phyloP scores from a whole-genome alignment of 2,329 filamentous ascomycete species.

The Biscogniauxia marginata region DNA sequence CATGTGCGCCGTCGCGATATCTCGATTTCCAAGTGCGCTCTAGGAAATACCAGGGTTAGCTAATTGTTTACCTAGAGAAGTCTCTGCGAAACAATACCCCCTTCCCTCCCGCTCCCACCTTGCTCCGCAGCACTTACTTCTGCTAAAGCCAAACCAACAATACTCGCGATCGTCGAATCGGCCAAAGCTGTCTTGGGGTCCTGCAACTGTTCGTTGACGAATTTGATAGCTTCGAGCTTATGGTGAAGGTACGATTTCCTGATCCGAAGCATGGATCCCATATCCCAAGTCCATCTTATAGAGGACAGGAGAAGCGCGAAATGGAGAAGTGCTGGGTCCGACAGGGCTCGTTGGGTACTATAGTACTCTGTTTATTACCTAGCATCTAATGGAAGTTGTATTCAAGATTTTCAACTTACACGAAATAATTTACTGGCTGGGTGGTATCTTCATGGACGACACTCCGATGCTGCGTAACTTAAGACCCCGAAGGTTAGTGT shows the following conservation, averaged over 20 bases:
- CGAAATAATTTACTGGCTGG: slow-evolving; percentile 16
- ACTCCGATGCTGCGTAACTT: slow-evolving; percentile 23
- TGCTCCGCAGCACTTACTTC: slow-evolving; percentile 13
- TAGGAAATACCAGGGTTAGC: slow-evolving; percentile 9
- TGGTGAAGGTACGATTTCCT: slow-evolving; percentile 24
- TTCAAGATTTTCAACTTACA: slow-evolving; percentile 4
- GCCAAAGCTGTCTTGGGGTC: slow-evolving; percentile 15
- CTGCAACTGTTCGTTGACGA: slow-evolving; percentile 26
- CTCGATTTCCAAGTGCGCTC: slow-evolving; percentile 23
- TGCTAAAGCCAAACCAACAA: slow-evolving; percentile 22
- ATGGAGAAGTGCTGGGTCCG: slow-evolving; percentile 23
- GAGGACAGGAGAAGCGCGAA: slow-evolving; percentile 23
- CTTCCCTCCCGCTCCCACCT: neutral
- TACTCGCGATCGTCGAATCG: slow-evolving; percentile 22
- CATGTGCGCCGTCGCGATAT: slow-evolving; percentile 23
- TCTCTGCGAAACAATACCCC: neutral
- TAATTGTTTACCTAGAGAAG: neutral
- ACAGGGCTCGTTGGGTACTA: slow-evolving; percentile 22
- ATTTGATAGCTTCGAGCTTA: slow-evolving; percentile 24
- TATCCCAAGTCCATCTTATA: slow-evolving; percentile 25
- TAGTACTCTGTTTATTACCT: neutral
- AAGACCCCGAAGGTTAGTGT: neutral
- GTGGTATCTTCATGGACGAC: slow-evolving; percentile 17
- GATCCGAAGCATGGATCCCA: slow-evolving; percentile 25
- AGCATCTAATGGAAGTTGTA: neutral